Percentiles rank a stretch among this genome's conserved stretches.
These are phyloP conservation scores for Plantago rigida DNA, from an alignment of 305 asterid genomes.

Conservation along the genomic window DNA sequence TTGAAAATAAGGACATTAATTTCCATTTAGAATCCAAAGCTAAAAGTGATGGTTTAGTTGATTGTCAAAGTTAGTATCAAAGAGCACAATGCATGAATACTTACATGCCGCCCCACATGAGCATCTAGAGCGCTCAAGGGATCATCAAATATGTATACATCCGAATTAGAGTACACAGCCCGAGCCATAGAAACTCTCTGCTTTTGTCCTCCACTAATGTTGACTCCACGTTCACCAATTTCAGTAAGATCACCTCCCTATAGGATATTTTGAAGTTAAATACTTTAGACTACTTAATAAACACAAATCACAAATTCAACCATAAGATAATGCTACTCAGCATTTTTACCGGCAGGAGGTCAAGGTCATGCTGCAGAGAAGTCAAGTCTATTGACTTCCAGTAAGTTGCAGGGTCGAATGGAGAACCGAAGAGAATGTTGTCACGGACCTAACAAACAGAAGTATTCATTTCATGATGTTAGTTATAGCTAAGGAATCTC, in stretches of 20 bases:
- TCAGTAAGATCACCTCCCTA: conserved; percentile 93
- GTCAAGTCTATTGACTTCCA: conserved; percentile 66
- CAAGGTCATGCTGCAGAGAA: conserved; percentile 77
- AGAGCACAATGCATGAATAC: conserved; percentile 9
- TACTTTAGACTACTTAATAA: conserved; percentile 10
- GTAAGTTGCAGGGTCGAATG: conserved; percentile 54
- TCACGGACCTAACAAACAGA: conserved; percentile 62
- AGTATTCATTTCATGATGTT: conserved; percentile 3
- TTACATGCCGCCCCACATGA: conserved; percentile 67
- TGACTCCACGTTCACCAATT: conserved; percentile 96
- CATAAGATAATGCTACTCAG: conserved; percentile 16
- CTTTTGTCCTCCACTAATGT: conserved; percentile 94
- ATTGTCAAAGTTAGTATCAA: not conserved
- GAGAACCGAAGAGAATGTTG: conserved; percentile 78
- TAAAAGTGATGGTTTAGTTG: not conserved
- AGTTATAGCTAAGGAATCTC: not conserved
- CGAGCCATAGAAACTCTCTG: conserved; percentile 96
- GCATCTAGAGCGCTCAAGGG: conserved; percentile 91
- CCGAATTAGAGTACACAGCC: conserved; percentile 80
- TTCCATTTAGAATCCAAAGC: conserved; percentile 16
- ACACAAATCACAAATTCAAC: conserved; percentile 16
- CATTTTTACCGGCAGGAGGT: conserved; percentile 53
- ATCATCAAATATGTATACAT: conserved; percentile 81
- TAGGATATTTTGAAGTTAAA: conserved; percentile 22
- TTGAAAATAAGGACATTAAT: conserved; percentile 6